A percentile compares a stretch with the other conserved stretches of the same genome.
phyloP scores from a whole-genome alignment of 2,329 filamentous ascomycete genomes.

The Thielaviopsis euricoi region DNA sequence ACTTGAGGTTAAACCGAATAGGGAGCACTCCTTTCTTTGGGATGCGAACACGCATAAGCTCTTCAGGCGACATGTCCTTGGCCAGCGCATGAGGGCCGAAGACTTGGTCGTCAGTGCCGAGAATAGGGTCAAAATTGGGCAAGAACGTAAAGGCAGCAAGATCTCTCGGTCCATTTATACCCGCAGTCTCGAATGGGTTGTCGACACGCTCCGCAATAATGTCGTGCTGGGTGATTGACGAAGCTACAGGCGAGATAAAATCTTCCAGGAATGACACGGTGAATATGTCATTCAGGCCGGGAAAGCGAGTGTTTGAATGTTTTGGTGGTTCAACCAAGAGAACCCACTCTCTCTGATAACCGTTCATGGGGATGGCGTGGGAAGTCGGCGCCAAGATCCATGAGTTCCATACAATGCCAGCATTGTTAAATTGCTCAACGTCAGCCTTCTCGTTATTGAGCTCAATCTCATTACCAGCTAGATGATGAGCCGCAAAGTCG shows the following conservation, averaged over 20 bases:
- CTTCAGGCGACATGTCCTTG: not conserved
- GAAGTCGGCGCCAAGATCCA: slow-evolving; percentile 11
- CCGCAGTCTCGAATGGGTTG: slow-evolving; percentile 9
- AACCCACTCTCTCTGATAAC: slow-evolving; percentile 8
- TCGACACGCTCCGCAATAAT: slow-evolving; percentile 2
- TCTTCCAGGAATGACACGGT: not conserved
- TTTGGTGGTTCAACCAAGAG: slow-evolving; percentile 7
- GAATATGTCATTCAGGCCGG: slow-evolving; percentile 4
- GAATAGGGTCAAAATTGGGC: not conserved
- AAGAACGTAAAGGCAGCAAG: slow-evolving; percentile 8
- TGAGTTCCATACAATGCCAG: not conserved
- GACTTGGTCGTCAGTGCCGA: not conserved
- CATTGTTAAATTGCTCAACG: slow-evolving; percentile 8
- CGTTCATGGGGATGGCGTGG: not conserved
- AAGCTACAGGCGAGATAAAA: not conserved
- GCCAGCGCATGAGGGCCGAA: not conserved
- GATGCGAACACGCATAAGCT: not conserved
- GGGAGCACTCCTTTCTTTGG: not conserved
- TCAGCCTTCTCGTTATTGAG: slow-evolving; percentile 6
- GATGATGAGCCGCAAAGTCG: slow-evolving; percentile 8
- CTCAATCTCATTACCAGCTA: slow-evolving; percentile 8
- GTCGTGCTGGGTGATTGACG: not conserved
- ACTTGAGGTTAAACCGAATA: slow-evolving; percentile 1
- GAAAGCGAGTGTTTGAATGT: slow-evolving; percentile 1
- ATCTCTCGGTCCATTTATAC: not conserved